Percentiles rank a stretch among this genome's conserved stretches.
These are phyloP conservation scores for Neurospora sp. DNA, from an alignment of 2,329 filamentous ascomycete species.

Conservation along the genomic window DNA sequence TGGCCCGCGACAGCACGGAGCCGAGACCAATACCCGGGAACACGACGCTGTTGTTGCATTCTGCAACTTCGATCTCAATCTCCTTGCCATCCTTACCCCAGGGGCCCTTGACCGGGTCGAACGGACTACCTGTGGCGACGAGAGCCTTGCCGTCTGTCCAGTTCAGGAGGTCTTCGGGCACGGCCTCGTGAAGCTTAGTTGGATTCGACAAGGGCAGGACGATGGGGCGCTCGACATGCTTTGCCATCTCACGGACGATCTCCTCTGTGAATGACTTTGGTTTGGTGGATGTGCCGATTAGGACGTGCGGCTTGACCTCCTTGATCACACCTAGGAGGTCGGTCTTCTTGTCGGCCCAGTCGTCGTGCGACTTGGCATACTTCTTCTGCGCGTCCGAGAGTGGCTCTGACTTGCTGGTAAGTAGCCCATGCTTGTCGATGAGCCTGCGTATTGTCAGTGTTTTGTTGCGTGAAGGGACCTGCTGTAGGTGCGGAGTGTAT, in stretches of 20 bases:
- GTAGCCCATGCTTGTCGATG: constrained; percentile 71
- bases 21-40: constrained; percentile 84
- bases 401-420: constrained; percentile 38
- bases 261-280: constrained; percentile 68
- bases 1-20: constrained; percentile 59
- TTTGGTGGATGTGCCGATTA: constrained; percentile 76
- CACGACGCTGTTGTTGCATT: constrained; percentile 82
- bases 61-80: constrained; percentile 46
- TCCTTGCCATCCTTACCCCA: constrained; percentile 39
- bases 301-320: constrained; percentile 65
- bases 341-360: constrained; percentile 51
- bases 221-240: constrained; percentile 62
- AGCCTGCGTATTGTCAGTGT: constrained; percentile 40
- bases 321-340: constrained; percentile 59
- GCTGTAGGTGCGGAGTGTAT: not conserved
- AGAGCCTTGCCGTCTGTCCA: constrained; percentile 75
- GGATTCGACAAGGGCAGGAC: constrained; percentile 80
- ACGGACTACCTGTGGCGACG: constrained; percentile 77
- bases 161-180: constrained; percentile 61
- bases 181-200: constrained; percentile 73
- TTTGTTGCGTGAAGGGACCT: not conserved
- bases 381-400: constrained; percentile 57
- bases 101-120: constrained; percentile 57
- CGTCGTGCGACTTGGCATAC: constrained; percentile 54
- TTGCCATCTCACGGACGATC: constrained; percentile 65